A percentile compares a stretch with the other conserved stretches of the same genome.
Evolutionary conservation across 345 rosid genomes (phyloP).

Genomic region (Stellera chamaejasme): DNA sequence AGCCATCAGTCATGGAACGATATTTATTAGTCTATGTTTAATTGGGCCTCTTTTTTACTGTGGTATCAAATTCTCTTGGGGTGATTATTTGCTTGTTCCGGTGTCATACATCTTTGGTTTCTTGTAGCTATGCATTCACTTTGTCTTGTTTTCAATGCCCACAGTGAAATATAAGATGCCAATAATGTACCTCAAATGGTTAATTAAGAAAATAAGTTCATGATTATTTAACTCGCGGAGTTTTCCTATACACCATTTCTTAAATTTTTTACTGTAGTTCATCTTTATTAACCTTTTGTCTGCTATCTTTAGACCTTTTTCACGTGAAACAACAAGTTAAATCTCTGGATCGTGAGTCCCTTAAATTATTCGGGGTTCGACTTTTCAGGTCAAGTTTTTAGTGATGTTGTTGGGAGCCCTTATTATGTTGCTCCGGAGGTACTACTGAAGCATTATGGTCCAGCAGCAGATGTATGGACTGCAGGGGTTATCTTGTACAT

Average conservation of each 20-base stretch:
- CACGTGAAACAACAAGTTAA: neutral
- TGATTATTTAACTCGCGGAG: neutral
- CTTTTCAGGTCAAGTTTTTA: constrained; percentile 69
- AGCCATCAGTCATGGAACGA: neutral
- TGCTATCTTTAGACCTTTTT: no score
- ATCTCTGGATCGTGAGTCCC: neutral
- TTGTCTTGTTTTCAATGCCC: no score
- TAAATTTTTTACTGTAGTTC: no score
- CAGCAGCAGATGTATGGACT: constrained; percentile 98
- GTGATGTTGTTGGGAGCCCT: constrained; percentile 97
- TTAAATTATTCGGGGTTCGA: constrained; percentile 14
- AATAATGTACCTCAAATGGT: no score
- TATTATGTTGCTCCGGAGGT: constrained; percentile 98
- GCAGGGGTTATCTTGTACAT: constrained; percentile 95
- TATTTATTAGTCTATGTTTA: no score
- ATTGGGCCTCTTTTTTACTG: no score
- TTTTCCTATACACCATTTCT: neutral
- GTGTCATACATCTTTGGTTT: no score
- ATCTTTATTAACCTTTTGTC: no score
- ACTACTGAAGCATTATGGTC: constrained; percentile 85
- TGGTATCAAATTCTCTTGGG: no score
- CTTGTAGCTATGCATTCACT: neutral
- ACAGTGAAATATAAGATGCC: no score
- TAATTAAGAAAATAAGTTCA: no score
- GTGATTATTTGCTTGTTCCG: no score